Evolutionary conservation across 2,329 filamentous ascomycete genomes (phyloP), one percentile per base, ranked within the genome.

Genomic region (Canariomyces notabilis): DNA sequence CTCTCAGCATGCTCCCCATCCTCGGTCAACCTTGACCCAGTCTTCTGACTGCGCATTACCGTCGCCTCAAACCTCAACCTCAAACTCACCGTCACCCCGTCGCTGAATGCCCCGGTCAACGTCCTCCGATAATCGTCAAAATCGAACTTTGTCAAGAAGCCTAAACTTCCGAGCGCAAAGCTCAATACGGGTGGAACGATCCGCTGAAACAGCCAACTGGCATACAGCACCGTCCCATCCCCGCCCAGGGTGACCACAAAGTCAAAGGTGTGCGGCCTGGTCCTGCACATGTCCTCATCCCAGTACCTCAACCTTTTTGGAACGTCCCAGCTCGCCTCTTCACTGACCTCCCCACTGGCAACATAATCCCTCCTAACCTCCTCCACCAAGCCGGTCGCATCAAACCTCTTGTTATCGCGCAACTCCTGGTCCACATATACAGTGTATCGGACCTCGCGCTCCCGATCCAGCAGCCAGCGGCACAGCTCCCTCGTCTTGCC

Each of bases 91-190:
- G 86, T 93, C 16, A 97, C 85, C 6, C 93, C 93, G 49, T 94
- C 83, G 33, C 71, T 74, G 56, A 96, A 93, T 0, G 87, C 83
- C 36, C 74, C 79, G 3, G 74, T 78, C 23, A 96, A 73, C 2
- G 80, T 94, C 12, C 75, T 67, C 51, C 79, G 72, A 56, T 87
- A 89, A 4, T 85, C 72, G 12, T 82, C 80, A 64, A 90, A 98
- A 64, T 97, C 90, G 63, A 97, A 97, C 62, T 96, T 96, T 20
- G 93, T 97, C 55, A 98, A 70, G 62, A 98, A 98, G 0, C 93
- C 93, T 5, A 98, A 73, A 19, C 90, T 95, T 7, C 93, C 93
- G 8, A 97, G 72, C 1, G 89, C 80, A 64, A 98, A 97, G 51
- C 89, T 91, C 51, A 98, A 72, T 1, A 96, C 89, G 0, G 93